Evolutionary conservation across 257 asterid genomes (phyloP).

Genomic region (Salvia miltiorrhiza): DNA sequence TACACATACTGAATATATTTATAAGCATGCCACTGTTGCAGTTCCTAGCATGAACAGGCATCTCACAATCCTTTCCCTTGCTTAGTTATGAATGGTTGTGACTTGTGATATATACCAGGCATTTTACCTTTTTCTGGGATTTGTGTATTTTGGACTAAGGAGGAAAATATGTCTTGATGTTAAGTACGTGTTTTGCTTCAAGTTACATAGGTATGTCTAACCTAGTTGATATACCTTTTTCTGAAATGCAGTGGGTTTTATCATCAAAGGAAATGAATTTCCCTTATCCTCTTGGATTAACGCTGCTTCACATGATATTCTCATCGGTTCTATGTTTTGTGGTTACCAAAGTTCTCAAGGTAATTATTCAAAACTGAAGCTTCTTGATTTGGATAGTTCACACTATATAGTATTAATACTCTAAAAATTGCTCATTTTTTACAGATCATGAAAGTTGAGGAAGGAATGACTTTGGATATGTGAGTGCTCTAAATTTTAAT

Average conservation of each 20-base stretch:
- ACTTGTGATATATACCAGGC: too few relatives aligned
- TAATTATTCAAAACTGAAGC: conserved; percentile 26
- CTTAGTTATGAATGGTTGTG: too few relatives aligned
- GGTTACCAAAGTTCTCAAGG: conserved; percentile 89
- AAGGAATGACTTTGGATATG: conserved; percentile 97
- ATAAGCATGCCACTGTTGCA: background rate
- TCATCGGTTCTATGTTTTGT: conserved; percentile 84
- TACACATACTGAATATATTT: background rate
- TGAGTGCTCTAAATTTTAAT: conserved; percentile 40
- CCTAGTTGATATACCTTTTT: conserved; percentile 15
- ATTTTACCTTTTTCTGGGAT: background rate
- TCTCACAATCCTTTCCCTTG: background rate
- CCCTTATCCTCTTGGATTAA: conserved; percentile 95
- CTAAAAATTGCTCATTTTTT: conserved; percentile 9
- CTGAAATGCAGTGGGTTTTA: conserved; percentile 84
- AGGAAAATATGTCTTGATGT: background rate
- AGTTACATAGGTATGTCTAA: conserved; percentile 18
- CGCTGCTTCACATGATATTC: conserved; percentile 96
- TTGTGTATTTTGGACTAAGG: background rate
- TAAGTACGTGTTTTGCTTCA: background rate
- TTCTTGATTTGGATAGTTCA: conserved; percentile 3
- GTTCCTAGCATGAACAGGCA: background rate
- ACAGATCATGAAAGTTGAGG: conserved; percentile 86
- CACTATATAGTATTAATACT: conserved; percentile 10
- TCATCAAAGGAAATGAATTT: conserved; percentile 91